A percentile compares a stretch with the other conserved stretches of the same genome.
Conservation (phyloP, 306 rosid genomes). For the Vigna radiata region DNA sequence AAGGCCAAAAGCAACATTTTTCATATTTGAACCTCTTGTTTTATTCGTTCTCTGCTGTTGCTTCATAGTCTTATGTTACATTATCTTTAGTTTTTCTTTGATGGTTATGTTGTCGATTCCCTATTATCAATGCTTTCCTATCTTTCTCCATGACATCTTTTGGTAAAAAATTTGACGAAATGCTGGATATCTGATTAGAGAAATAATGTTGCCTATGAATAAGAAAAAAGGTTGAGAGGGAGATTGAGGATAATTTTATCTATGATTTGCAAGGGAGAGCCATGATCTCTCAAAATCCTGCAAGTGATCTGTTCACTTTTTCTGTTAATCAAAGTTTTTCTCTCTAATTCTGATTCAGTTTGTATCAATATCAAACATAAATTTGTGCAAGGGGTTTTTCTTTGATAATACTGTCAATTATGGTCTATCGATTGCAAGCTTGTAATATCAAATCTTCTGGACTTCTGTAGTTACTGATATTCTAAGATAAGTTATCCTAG, state of each 20-base stretch:
- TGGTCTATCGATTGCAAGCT: constrained; percentile 5
- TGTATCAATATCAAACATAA: neutral
- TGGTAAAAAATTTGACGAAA: constrained; percentile 29
- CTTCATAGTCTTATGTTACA: neutral
- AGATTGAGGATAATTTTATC: too few relatives aligned
- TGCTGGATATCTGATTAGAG: neutral
- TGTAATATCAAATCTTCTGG: neutral
- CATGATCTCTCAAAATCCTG: too few relatives aligned
- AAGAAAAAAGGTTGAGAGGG: too few relatives aligned
- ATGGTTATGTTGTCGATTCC: constrained; percentile 7
- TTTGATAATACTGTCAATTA: constrained; percentile 6
- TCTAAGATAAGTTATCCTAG: constrained; percentile 12
- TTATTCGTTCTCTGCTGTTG: too few relatives aligned
- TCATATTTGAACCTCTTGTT: neutral
- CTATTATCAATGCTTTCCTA: constrained; percentile 7
- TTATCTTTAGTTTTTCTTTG: constrained; percentile 5
- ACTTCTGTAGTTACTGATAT: constrained; percentile 2
- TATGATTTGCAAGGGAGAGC: too few relatives aligned
- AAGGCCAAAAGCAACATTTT: neutral
- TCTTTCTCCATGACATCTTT: neutral
- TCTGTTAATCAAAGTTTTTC: too few relatives aligned
- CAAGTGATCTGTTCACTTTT: too few relatives aligned
- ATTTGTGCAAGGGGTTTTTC: neutral
- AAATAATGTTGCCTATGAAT: too few relatives aligned
- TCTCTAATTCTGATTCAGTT: too few relatives aligned